Conservation (phyloP, 2,329 filamentous ascomycete species). For the Aureobasidium sp. region DNA sequence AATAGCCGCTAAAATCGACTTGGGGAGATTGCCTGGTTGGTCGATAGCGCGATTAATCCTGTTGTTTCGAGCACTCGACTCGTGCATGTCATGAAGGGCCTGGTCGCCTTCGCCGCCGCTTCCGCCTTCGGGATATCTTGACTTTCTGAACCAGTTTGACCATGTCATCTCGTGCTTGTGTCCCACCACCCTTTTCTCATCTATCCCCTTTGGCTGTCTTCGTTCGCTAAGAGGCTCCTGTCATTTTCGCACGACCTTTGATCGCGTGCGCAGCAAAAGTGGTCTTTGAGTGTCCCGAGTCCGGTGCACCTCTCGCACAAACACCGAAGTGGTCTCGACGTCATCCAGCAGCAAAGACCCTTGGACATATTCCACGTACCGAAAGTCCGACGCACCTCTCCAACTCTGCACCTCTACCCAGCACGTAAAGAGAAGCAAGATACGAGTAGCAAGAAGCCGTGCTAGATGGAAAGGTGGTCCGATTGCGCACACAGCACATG, state of each 20-base stretch:
- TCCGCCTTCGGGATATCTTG: neutral
- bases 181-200: neutral
- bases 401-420: neutral
- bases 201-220: neutral
- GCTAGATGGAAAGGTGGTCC: neutral
- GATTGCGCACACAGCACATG: conserved; percentile 5
- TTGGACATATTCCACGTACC: neutral
- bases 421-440: neutral
- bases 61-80: neutral
- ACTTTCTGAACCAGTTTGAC: neutral
- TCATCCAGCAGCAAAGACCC: conserved; percentile 7
- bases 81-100: conserved; percentile 11
- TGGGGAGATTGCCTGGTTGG: neutral
- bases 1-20: neutral
- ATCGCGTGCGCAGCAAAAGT: neutral
- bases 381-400: neutral
- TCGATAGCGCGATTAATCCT: neutral
- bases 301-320: neutral
- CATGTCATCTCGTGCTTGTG: neutral
- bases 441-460: neutral
- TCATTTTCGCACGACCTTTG: neutral
- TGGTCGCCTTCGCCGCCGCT: conserved; percentile 4
- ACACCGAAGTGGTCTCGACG: conserved; percentile 13
- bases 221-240: neutral
- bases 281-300: neutral